Conservation (phyloP, 2,329 filamentous ascomycete species). For the Herpotrichia juniperi region DNA sequence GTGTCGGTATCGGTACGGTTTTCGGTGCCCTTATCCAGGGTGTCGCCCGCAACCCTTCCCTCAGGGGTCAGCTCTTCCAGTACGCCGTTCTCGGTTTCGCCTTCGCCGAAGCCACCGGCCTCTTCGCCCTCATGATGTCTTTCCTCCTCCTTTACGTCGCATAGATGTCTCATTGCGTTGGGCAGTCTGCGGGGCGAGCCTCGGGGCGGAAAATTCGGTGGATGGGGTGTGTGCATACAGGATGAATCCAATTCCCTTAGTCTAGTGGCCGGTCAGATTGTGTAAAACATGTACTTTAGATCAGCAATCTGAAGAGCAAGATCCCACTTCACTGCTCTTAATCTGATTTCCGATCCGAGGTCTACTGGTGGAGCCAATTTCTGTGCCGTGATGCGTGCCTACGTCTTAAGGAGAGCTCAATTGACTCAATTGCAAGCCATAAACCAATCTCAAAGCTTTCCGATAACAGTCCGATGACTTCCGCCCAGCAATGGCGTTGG, state of each 20-base stretch:
- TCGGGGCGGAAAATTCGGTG: conserved; percentile 45
- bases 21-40: conserved; percentile 88
- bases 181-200: conserved; percentile 43
- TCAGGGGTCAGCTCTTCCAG: conserved; percentile 94
- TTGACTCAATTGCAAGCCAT: conserved; percentile 28
- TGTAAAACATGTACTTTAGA: conserved; percentile 53
- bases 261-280: conserved; percentile 50
- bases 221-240: conserved; percentile 48
- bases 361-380: conserved; percentile 25
- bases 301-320: conserved; percentile 50
- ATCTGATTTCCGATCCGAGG: conserved; percentile 33
- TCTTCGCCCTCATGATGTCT: conserved; percentile 61
- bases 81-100: conserved; percentile 96
- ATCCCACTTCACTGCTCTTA: conserved; percentile 43
- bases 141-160: conserved; percentile 51
- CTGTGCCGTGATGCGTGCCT: conserved; percentile 33
- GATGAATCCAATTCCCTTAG: conserved; percentile 42
- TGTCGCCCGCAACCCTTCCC: conserved; percentile 92
- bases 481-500: conserved; percentile 28
- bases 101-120: conserved; percentile 88
- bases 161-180: conserved; percentile 44
- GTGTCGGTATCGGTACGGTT: conserved; percentile 95
- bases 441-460: conserved; percentile 24
- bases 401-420: conserved; percentile 31
- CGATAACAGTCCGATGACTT: conserved; percentile 17